These are phyloP conservation scores for Neurospora sp. DNA, from an alignment of 495 filamentous ascomycete species.

Conservation along the genomic window DNA sequence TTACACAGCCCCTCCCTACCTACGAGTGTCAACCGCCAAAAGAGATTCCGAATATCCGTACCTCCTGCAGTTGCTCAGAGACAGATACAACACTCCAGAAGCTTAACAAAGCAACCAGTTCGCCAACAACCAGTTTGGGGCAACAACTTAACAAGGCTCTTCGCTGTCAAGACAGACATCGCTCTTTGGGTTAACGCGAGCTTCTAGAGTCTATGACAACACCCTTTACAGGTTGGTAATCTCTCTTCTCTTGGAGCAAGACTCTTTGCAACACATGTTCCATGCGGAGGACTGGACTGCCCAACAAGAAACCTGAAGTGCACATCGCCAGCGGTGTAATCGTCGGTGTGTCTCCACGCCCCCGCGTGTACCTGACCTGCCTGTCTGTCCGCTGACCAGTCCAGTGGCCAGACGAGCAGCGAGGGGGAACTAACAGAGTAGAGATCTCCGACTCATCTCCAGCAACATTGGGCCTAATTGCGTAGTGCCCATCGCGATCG, in stretches of 20 bases:
- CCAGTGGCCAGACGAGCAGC: not conserved
- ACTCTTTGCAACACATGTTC: not conserved
- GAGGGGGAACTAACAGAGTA: not conserved
- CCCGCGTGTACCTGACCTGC: not conserved
- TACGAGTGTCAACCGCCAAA: not conserved
- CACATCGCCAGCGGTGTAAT: not conserved
- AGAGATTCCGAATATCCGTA: not conserved
- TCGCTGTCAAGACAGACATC: not conserved
- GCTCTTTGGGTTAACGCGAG: not conserved
- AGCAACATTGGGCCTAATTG: not conserved
- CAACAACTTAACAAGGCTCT: not conserved
- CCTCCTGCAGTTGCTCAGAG: not conserved
- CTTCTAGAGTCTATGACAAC: not conserved
- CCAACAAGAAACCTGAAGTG: not conserved
- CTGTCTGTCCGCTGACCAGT: not conserved
- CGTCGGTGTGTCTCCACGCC: not conserved
- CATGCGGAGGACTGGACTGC: not conserved
- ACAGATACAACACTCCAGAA: not conserved
- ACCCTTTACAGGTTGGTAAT: not conserved
- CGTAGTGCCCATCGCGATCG: not conserved
- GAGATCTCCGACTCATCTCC: not conserved
- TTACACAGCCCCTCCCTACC: not conserved
- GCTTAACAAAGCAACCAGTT: not conserved
- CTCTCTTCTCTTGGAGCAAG: not conserved
- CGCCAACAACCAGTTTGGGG: not conserved